These are phyloP conservation scores for Aspergillus niger DNA, from an alignment of 2,329 filamentous ascomycete genomes.

Conservation along the genomic window DNA sequence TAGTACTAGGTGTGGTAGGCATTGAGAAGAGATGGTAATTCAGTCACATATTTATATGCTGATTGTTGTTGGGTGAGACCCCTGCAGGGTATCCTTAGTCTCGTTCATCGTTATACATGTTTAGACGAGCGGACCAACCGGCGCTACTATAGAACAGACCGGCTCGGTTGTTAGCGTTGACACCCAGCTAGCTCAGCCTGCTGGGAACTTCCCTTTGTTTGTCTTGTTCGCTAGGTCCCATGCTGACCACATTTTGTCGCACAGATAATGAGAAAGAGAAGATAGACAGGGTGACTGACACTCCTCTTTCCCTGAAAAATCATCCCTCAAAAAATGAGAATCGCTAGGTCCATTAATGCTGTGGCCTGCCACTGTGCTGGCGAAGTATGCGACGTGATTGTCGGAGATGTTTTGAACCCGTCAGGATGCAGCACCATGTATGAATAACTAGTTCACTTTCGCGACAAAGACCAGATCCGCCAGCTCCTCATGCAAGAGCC, in stretches of 20 bases:
- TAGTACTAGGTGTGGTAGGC: neutral
- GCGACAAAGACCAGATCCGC: slow-evolving; percentile 43
- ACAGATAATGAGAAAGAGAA: no score
- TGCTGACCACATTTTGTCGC: no score
- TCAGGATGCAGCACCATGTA: slow-evolving; percentile 46
- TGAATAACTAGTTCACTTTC: slow-evolving; percentile 50
- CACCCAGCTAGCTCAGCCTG: no score
- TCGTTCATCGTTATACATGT: neutral
- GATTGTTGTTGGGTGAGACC: no score
- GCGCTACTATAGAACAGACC: neutral
- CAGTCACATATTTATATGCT: neutral
- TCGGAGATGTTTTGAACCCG: slow-evolving; percentile 49
- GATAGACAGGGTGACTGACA: no score
- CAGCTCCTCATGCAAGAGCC: slow-evolving; percentile 51
- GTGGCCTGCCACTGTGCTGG: slow-evolving; percentile 27
- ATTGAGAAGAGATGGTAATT: neutral
- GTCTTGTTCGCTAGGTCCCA: no score
- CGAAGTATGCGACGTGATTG: slow-evolving; percentile 52
- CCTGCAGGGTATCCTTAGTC: no score
- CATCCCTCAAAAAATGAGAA: no score
- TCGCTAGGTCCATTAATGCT: slow-evolving; percentile 7
- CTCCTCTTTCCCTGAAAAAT: no score
- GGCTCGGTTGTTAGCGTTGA: neutral
- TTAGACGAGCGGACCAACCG: neutral
- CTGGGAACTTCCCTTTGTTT: no score